Evolutionary conservation across 306 rosid genomes (phyloP), one percentile per base, ranked within the genome.

Genomic region (Dryas alaskensis): DNA sequence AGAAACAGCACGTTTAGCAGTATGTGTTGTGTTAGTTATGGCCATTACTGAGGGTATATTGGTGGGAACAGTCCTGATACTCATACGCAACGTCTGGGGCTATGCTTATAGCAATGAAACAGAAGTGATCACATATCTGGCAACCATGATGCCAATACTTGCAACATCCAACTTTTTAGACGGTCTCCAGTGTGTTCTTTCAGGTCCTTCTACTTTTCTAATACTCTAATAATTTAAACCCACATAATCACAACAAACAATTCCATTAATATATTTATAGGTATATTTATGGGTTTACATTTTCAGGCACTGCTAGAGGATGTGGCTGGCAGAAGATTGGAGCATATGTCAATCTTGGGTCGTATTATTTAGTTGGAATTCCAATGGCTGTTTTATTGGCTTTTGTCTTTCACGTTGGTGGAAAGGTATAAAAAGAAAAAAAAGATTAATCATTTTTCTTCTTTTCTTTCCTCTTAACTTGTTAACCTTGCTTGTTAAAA

Each of bases 271-370:
- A 43, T 4, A 59, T 27, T 25, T 59, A 25, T 59, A 59, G 48
- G 6, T 53, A 2, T 37, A 10, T 44, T 11, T 9, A 5, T 51
- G 65, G 69, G 16, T 39, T 27, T 27, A 66, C 55, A 60, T 58
- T 79, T 70, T 64, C 74, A 92, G 97, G 97, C 22, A 83, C 79
- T 39, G 89, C 87, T 69, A 85, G 98, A 84, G 98, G 96, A 58
- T 89, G 98, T 69, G 98, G 96, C 43, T 82, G 90, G 97, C 97
- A 92, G 78, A 87, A 86, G 60, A 77, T 85, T 49, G 97, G 97
- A 73, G 93, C 97, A 53, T 82, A 46, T 62, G 78, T 92, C 22
- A 92, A 92, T 70, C 87, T 92, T 17, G 93, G 96, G 8, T 77
- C 93, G 19, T 92, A 89, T 78, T 92, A 92, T 49, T 42, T 89